Evolutionary conservation across 495 filamentous ascomycete genomes (phyloP).

Genomic region (Penicillium malachiteum): DNA sequence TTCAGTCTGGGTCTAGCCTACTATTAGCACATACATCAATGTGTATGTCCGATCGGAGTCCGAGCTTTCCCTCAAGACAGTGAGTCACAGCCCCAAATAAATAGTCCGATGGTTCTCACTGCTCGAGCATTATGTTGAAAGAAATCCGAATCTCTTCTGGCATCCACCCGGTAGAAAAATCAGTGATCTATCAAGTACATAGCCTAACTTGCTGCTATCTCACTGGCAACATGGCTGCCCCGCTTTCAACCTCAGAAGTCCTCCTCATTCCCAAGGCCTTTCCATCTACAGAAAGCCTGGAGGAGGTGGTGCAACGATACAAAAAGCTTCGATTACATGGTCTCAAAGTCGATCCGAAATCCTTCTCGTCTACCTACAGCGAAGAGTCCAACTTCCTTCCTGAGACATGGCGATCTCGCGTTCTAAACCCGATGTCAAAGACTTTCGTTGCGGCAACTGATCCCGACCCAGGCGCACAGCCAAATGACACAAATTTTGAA

Average conservation of each 20-base stretch:
- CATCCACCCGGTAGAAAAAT: too few species aligned
- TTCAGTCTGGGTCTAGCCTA: too few species aligned
- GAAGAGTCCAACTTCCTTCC: conserved; percentile 41
- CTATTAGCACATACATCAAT: too few species aligned
- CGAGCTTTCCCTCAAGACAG: too few species aligned
- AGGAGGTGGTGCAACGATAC: conserved; percentile 16
- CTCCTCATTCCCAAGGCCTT: conserved; percentile 20
- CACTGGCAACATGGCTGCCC: conserved; percentile 7
- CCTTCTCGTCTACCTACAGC: conserved; percentile 51
- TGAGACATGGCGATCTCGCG: conserved; percentile 40
- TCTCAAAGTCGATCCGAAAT: conserved; percentile 29
- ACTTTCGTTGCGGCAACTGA: conserved; percentile 39
- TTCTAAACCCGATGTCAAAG: conserved; percentile 44
- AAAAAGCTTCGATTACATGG: conserved; percentile 28
- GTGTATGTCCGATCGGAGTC: too few species aligned
- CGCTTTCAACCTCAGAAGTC: conserved; percentile 2
- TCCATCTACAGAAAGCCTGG: conserved; percentile 3
- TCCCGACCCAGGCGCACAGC: background rate
- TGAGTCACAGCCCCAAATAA: background rate
- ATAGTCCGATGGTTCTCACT: background rate
- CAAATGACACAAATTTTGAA: background rate
- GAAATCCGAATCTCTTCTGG: background rate
- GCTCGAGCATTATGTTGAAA: background rate
- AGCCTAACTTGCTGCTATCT: background rate
- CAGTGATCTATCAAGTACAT: too few species aligned